Evolutionary conservation across 2,329 filamentous ascomycete genomes (phyloP).

Genomic region (Onygena corvina): DNA sequence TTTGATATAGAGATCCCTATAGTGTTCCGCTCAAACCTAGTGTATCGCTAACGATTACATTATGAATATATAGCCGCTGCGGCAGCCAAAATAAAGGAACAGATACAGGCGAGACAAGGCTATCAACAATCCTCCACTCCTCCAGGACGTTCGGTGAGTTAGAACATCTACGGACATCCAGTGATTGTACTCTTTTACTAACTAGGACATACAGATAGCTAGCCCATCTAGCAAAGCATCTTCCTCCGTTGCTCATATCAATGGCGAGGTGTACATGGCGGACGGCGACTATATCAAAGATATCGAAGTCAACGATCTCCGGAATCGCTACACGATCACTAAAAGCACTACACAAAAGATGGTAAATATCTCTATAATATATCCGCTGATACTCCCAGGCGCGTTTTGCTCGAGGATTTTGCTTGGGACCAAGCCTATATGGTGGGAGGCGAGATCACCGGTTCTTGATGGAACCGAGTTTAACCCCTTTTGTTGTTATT

Average conservation of each 20-base stretch:
- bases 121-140: conserved; percentile 85
- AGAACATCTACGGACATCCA: neutral
- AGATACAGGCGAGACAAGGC: conserved; percentile 73
- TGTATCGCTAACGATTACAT: conserved; percentile 12
- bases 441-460: conserved; percentile 13
- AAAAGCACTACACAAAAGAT: conserved; percentile 97
- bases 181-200: conserved; percentile 10
- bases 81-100: conserved; percentile 74
- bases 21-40: neutral
- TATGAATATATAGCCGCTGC: conserved; percentile 55
- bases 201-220: conserved; percentile 26
- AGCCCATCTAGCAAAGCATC: conserved; percentile 46
- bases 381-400: conserved; percentile 53
- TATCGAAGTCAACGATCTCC: conserved; percentile 95
- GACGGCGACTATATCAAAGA: conserved; percentile 98
- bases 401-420: conserved; percentile 10
- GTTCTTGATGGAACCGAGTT: conserved; percentile 3
- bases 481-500: neutral
- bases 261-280: conserved; percentile 82
- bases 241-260: conserved; percentile 49
- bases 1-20: neutral
- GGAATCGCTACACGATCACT: conserved; percentile 92
- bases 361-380: conserved; percentile 74
- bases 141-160: conserved; percentile 53
- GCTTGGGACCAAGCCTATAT: neutral